These are phyloP conservation scores for Zasmidium citrigriseum DNA, from an alignment of 2,329 filamentous ascomycete species.

Conservation along the genomic window DNA sequence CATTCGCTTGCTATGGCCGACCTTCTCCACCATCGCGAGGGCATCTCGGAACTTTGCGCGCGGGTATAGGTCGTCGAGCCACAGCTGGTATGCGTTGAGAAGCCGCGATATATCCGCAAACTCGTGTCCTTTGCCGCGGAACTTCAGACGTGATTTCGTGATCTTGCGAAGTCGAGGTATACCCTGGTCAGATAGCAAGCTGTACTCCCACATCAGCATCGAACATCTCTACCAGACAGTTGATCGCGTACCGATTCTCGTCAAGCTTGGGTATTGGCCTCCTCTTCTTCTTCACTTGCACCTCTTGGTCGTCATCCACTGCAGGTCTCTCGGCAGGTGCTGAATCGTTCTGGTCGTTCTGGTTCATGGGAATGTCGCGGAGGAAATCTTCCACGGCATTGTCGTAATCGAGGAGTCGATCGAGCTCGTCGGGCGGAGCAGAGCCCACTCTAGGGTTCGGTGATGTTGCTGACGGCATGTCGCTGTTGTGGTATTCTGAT, in stretches of 20 bases:
- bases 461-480: slow-evolving; percentile 34
- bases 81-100: slow-evolving; percentile 89
- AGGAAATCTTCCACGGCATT: slow-evolving; percentile 57
- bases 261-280: slow-evolving; percentile 84
- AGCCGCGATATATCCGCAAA: slow-evolving; percentile 82
- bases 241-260: slow-evolving; percentile 62
- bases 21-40: slow-evolving; percentile 85
- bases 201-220: slow-evolving; percentile 36
- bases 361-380: slow-evolving; percentile 44
- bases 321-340: slow-evolving; percentile 41
- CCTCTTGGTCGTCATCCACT: slow-evolving; percentile 80
- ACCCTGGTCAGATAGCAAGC: slow-evolving; percentile 78
- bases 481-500: slow-evolving; percentile 11
- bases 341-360: slow-evolving; percentile 42
- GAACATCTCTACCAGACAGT: not conserved
- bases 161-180: slow-evolving; percentile 78
- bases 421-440: slow-evolving; percentile 50
- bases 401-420: slow-evolving; percentile 77
- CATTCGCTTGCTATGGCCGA: slow-evolving; percentile 81
- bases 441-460: slow-evolving; percentile 20
- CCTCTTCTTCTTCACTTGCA: slow-evolving; percentile 76
- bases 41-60: slow-evolving; percentile 93
- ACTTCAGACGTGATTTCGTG: slow-evolving; percentile 68
- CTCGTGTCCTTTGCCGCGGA: slow-evolving; percentile 96
- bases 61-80: slow-evolving; percentile 95